phyloP scores from a whole-genome alignment of 768 basidiomycete genomes.

The Tulasnella sp. region DNA sequence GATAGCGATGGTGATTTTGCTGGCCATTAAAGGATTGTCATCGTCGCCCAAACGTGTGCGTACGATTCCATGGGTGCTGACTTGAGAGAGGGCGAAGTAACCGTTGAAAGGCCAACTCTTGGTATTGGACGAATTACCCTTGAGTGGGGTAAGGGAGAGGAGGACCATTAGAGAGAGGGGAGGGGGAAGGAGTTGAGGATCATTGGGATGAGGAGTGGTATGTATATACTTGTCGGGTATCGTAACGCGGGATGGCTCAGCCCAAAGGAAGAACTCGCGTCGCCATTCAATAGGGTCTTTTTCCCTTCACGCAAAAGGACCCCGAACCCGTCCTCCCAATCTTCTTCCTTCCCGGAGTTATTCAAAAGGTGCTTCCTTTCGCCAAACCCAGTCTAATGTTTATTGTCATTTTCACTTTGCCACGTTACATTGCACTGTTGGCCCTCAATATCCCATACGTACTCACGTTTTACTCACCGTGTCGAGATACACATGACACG shows the following conservation, averaged over 20 bases:
- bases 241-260: not conserved
- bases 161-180: conserved; percentile 45
- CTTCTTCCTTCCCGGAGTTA: too few species aligned
- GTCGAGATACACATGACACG: too few species aligned
- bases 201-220: not conserved
- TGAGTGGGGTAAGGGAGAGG: conserved; percentile 52
- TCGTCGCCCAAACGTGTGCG: conserved; percentile 62
- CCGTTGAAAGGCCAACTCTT: conserved; percentile 67
- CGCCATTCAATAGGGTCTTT: too few species aligned
- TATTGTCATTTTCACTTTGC: too few species aligned
- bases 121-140: conserved; percentile 52
- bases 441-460: too few species aligned
- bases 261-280: not conserved
- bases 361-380: too few species aligned
- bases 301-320: too few species aligned
- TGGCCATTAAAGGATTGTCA: conserved; percentile 53
- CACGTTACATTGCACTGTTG: too few species aligned
- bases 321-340: too few species aligned
- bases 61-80: conserved; percentile 72
- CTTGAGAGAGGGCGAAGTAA: conserved; percentile 69
- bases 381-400: too few species aligned
- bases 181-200: conserved; percentile 5
- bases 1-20: conserved; percentile 59
- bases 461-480: too few species aligned
- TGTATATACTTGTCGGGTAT: too few species aligned